Conservation (phyloP, 352 stramenopile genomes). For the Elongisporangium prolatum region DNA sequence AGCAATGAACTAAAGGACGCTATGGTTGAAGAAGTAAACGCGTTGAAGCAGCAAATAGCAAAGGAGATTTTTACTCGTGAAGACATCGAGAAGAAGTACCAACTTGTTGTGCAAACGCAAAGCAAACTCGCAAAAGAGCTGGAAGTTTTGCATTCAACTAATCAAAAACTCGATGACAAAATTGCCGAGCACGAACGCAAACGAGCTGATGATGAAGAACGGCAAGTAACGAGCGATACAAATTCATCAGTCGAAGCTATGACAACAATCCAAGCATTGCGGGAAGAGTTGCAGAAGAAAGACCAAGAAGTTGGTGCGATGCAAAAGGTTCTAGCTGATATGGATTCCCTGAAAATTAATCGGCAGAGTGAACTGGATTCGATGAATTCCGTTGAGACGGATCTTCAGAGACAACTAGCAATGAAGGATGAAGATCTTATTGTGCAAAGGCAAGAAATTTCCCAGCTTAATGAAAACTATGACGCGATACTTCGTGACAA, state of each 20-base stretch:
- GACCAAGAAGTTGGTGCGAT: slow-evolving; percentile 17
- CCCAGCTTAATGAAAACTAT: neutral
- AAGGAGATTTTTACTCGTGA: slow-evolving; percentile 6
- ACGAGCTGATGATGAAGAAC: slow-evolving; percentile 17
- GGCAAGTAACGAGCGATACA: slow-evolving; percentile 9
- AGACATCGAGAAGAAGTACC: slow-evolving; percentile 10
- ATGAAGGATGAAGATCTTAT: slow-evolving; percentile 18
- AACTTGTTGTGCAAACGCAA: slow-evolving; percentile 1
- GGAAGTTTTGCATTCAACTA: slow-evolving; percentile 18
- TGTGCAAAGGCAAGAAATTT: neutral
- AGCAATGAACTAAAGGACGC: slow-evolving; percentile 2
- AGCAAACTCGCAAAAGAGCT: slow-evolving; percentile 16
- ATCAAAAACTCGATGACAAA: slow-evolving; percentile 28
- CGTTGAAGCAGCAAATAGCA: slow-evolving; percentile 1
- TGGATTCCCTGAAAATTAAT: slow-evolving; percentile 11
- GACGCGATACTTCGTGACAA: neutral
- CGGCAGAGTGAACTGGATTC: slow-evolving; percentile 5
- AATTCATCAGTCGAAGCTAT: slow-evolving; percentile 13
- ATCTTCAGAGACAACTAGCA: slow-evolving; percentile 18
- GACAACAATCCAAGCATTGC: slow-evolving; percentile 15
- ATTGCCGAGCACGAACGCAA: slow-evolving; percentile 15
- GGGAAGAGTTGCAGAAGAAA: slow-evolving; percentile 16
- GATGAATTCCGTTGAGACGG: slow-evolving; percentile 15
- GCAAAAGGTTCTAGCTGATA: slow-evolving; percentile 20
- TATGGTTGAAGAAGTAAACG: slow-evolving; percentile 10